A percentile compares a stretch with the other conserved stretches of the same genome.
Evolutionary conservation across 805 yeast species (phyloP).

Genomic region (Diddensiella santjacobensis): DNA sequence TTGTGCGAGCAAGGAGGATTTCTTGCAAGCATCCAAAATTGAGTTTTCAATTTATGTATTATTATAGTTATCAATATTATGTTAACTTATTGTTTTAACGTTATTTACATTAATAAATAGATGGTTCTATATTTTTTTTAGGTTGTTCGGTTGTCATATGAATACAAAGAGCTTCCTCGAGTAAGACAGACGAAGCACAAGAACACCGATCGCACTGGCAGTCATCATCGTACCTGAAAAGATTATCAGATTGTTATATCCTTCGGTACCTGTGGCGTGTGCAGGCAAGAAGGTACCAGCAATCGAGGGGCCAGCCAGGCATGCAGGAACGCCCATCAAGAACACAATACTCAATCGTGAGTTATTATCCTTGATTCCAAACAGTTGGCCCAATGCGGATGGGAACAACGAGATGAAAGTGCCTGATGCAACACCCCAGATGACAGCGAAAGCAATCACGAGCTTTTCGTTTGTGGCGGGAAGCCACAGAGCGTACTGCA

Average conservation of each 20-base stretch:
- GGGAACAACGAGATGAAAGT: conserved; percentile 36
- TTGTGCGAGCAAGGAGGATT: conserved; percentile 81
- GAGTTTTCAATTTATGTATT: conserved; percentile 16
- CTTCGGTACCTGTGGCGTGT: conserved; percentile 18
- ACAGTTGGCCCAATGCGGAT: conserved; percentile 35
- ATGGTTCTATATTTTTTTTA: not conserved
- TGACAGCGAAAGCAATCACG: conserved; percentile 28
- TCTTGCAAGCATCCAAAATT: conserved; percentile 5
- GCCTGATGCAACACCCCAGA: conserved; percentile 38
- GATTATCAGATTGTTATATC: conserved; percentile 32
- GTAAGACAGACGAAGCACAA: conserved; percentile 18
- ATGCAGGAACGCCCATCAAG: conserved; percentile 31
- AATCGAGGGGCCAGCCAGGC: conserved; percentile 36
- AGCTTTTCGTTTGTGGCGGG: conserved; percentile 20
- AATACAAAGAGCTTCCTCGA: conserved; percentile 20
- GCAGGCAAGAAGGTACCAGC: conserved; percentile 36
- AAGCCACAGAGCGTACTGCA: conserved; percentile 25
- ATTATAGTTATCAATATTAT: not conserved
- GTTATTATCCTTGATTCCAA: conserved; percentile 32
- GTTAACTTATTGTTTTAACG: not conserved
- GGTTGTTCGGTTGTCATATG: conserved; percentile 11
- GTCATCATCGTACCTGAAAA: conserved; percentile 34
- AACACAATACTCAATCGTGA: conserved; percentile 34
- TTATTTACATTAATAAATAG: not conserved
- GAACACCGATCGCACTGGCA: conserved; percentile 17